A percentile compares a stretch with the other conserved stretches of the same genome.
These are phyloP conservation scores for Fusarium circinatum DNA, from an alignment of 2,329 filamentous ascomycete species.

Conservation along the genomic window DNA sequence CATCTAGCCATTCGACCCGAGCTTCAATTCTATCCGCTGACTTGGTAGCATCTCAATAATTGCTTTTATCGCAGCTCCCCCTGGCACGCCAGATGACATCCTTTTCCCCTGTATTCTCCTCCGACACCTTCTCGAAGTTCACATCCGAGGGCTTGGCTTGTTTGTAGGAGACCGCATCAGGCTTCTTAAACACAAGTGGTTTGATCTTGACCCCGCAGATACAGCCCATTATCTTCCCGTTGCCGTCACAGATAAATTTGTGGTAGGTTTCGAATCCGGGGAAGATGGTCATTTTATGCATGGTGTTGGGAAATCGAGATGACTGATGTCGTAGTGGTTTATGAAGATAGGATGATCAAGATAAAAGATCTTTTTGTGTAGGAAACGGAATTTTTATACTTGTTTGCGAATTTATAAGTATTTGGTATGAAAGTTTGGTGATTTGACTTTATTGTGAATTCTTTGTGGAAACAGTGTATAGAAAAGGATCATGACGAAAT, in stretches of 20 bases:
- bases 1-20: too few relatives aligned
- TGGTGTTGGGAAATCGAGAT: neutral
- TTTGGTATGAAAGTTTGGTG: neutral
- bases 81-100: neutral
- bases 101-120: neutral
- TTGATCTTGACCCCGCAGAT: neutral
- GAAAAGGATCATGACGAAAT: fast-evolving
- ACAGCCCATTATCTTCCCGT: neutral
- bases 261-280: neutral
- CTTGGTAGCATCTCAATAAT: neutral
- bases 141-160: neutral
- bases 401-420: neutral
- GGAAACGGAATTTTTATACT: neutral
- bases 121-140: neutral
- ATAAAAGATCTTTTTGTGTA: fast-evolving
- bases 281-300: neutral
- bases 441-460: neutral
- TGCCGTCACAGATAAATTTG: neutral
- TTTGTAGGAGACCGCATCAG: neutral
- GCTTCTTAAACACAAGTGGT: neutral
- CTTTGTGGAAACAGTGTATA: neutral
- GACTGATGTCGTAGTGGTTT: too few relatives aligned
- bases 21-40: too few relatives aligned
- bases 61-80: fast-evolving
- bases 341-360: neutral